Evolutionary conservation across 2,329 filamentous ascomycete genomes (phyloP).

Genomic region (Xenosphaeropsis pyriputrescens): DNA sequence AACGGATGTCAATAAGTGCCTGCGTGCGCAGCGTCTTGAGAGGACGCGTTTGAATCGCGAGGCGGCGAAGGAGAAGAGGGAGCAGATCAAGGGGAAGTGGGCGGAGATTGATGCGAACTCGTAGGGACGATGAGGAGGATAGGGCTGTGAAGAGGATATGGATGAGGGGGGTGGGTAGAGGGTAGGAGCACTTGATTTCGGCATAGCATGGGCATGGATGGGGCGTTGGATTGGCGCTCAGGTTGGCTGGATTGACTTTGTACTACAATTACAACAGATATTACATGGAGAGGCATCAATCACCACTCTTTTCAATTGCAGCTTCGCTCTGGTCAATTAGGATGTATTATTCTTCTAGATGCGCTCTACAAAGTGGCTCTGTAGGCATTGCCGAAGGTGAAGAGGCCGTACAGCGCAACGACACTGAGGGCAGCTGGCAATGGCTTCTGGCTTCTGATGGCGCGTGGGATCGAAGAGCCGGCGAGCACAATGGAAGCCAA

Average conservation of each 20-base stretch:
- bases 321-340: too few relatives aligned
- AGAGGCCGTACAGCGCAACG: conserved; percentile 64
- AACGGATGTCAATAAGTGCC: conserved; percentile 67
- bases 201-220: too few relatives aligned
- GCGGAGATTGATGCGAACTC: conserved; percentile 62
- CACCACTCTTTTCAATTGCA: too few relatives aligned
- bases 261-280: too few relatives aligned
- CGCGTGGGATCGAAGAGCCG: conserved; percentile 73
- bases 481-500: conserved; percentile 76
- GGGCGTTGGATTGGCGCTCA: too few relatives aligned
- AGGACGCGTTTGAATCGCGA: conserved; percentile 66
- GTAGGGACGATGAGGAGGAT: conserved; percentile 16
- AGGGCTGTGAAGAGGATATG: not conserved
- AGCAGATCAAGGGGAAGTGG: conserved; percentile 65
- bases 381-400: conserved; percentile 64
- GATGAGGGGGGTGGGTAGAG: not conserved
- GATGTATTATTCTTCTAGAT: not conserved
- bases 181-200: not conserved
- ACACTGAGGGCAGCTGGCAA: conserved; percentile 69
- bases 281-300: too few relatives aligned
- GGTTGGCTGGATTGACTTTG: too few relatives aligned
- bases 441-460: conserved; percentile 70
- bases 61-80: conserved; percentile 51
- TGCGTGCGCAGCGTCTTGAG: conserved; percentile 67
- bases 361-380: conserved; percentile 18